A percentile compares a stretch with the other conserved stretches of the same genome.
phyloP scores from a whole-genome alignment of 257 asterid genomes.

The Parsonsia alboflavescens region DNA sequence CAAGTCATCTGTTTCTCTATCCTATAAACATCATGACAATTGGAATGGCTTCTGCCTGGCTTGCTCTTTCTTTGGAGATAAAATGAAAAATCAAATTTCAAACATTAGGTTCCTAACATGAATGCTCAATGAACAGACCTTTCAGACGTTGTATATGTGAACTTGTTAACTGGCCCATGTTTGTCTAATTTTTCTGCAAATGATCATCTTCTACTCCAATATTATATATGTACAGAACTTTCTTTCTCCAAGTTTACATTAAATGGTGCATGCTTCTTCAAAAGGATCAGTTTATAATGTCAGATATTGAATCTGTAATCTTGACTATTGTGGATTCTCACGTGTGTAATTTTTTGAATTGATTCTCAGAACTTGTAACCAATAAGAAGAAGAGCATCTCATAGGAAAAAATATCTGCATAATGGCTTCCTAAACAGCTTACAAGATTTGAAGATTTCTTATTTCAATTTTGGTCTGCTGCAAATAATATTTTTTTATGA shows the following conservation, averaged over 20 bases:
- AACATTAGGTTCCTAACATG: background rate
- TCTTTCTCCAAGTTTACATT: background rate
- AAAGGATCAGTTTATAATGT: background rate
- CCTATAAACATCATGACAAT: background rate
- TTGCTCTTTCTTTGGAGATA: background rate
- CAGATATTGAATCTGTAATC: background rate
- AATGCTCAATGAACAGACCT: background rate
- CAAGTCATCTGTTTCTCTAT: no score
- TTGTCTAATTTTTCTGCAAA: background rate
- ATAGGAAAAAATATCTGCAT: background rate
- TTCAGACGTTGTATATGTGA: background rate
- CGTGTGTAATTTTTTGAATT: background rate
- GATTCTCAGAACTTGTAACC: background rate
- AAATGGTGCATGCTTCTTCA: background rate
- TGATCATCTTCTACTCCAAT: background rate
- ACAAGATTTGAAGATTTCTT: background rate
- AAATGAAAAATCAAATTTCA: background rate
- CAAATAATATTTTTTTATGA: conserved; percentile 5
- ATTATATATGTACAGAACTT: background rate
- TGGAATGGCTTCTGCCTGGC: background rate
- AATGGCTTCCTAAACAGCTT: background rate
- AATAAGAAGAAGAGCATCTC: background rate
- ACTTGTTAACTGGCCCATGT: background rate
- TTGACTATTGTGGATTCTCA: background rate
- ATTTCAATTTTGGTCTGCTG: background rate